Base-by-base conservation (phyloP, 2,329 filamentous ascomycete species). In the Xylariales sp. region DNA sequence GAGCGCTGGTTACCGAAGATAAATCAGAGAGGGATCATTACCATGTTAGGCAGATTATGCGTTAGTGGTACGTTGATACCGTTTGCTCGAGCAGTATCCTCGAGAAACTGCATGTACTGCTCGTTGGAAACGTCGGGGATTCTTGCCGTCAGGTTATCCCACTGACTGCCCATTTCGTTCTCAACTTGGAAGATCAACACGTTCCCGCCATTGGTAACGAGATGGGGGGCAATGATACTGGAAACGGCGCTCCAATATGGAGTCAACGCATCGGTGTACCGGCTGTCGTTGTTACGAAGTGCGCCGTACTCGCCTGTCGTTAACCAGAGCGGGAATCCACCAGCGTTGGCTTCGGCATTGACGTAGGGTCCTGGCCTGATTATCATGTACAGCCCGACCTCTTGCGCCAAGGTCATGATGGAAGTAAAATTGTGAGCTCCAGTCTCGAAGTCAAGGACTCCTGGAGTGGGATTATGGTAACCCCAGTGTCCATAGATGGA, bases 331-430 rank as follows among this genome's bases (percentile, higher is more conserved):
- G 79, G 76, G 40, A 80, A 76, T 0, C 79, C 79, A 21, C 80
- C 79, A 1, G 72, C 76, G 44, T 74, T 80, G 4, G 76, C 67
- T 51, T 83, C 80, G 1, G 78, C 79, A 44, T 83, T 83, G 40
- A 79, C 69, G 40, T 83, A 83, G 0, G 77, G 77, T 0, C 78
- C 78, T 1, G 77, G 75, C 0, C 78, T 64, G 2, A 71, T 66
- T 19, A 78, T 69, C 27, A 76, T 65, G 44, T 76, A 78, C 27
- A 78, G 56, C 3, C 74, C 74, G 17, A 76, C 57, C 27, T 73
- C 63, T 44, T 75, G 67, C 4, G 74, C 74, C 18, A 76, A 61
- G 19, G 72, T 67, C 36, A 75, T 67, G 28, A 78, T 64, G 7
- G 60, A 57, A 5, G 66, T 69, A 41, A 78, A 71, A 46, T 78